These are phyloP conservation scores for Pluteus cervinus DNA, from an alignment of 768 basidiomycete genomes.

Conservation along the genomic window DNA sequence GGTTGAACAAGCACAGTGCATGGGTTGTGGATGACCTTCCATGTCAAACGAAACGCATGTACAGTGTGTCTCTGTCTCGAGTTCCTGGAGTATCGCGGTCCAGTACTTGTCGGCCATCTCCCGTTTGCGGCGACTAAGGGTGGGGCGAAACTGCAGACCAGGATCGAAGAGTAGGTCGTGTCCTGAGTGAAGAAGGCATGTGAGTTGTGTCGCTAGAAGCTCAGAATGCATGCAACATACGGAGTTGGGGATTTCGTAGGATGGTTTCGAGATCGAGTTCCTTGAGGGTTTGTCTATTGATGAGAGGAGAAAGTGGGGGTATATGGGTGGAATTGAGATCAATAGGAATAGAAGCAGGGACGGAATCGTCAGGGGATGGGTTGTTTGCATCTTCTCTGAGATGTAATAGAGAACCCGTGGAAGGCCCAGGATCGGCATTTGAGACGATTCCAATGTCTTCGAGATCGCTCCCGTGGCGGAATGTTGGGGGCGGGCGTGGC, in stretches of 20 bases:
- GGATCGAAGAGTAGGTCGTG: constrained; percentile 90
- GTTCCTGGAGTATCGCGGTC: constrained; percentile 72
- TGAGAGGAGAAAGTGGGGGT: constrained; percentile 66
- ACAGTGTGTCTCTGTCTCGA: constrained; percentile 75
- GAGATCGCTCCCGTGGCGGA: constrained; percentile 32
- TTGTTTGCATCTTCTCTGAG: constrained; percentile 21
- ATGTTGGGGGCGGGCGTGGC: constrained; percentile 18
- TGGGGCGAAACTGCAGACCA: constrained; percentile 76
- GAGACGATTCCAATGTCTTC: constrained; percentile 42
- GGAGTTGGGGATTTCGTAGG: constrained; percentile 84
- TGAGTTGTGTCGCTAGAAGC: constrained; percentile 9
- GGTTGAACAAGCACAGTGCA: constrained; percentile 50
- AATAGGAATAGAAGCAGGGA: constrained; percentile 23
- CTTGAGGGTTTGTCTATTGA: constrained; percentile 77
- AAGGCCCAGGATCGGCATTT: constrained; percentile 35
- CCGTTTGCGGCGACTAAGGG: constrained; percentile 65
- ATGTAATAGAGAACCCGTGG: constrained; percentile 36
- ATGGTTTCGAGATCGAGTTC: constrained; percentile 85
- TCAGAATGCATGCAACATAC: constrained; percentile 42
- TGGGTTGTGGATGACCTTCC: constrained; percentile 46
- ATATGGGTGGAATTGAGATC: constrained; percentile 48
- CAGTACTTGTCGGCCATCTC: constrained; percentile 79
- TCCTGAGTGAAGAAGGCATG: constrained; percentile 35
- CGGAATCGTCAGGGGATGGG: constrained; percentile 13
- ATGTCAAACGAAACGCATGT: constrained; percentile 76